Evolutionary conservation across 768 basidiomycete genomes (phyloP), one percentile per base, ranked within the genome.

Genomic region (Myochromella boudieri): DNA sequence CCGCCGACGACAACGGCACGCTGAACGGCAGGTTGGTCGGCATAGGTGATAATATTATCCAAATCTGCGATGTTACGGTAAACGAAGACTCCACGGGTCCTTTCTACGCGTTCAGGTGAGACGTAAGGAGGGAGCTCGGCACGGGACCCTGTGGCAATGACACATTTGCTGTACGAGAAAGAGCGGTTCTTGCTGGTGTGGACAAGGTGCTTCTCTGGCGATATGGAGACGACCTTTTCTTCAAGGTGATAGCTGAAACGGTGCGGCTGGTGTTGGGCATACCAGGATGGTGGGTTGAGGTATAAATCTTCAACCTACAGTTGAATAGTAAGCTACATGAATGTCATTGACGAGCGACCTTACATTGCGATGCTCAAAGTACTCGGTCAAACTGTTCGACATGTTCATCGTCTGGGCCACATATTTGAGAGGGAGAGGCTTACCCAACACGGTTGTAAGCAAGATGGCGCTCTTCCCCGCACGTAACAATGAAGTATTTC

Each of bases 21-120:
- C 25, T 72, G 74, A 6, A 81, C 69, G 1, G 65, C 60, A 7
- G 68, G 66, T 37, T 63, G 54, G 36, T 80, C 70, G 3, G 82
- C 72, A 55, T 82, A 87, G n/a, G 64, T 55, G 38, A 86, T 75
- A 48, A 90, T 82, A 4, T 63, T 68, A 46, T 86, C 77, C 32
- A 90, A 67, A 57, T 90, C 87, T 17, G 80, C 65, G 36, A 90
- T 78, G 50, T 80, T 86, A 25, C 87, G 78, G 57, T 90, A 90
- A 0, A 85, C 84, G 49, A 87, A 87, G 2, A 84, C 65, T 3
- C 87, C 87, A 28, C 69, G 70, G 6, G 71, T 75, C 24, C 56
- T 60, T 14, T 60, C 63, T 3, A 69, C 66, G 12, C 67, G 55
- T 24, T 69, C 66, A 1, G 65, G 54, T 4, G 78, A 66, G 26